phyloP scores from a whole-genome alignment of 2,329 filamentous ascomycete genomes.

The Xylaria sp. region DNA sequence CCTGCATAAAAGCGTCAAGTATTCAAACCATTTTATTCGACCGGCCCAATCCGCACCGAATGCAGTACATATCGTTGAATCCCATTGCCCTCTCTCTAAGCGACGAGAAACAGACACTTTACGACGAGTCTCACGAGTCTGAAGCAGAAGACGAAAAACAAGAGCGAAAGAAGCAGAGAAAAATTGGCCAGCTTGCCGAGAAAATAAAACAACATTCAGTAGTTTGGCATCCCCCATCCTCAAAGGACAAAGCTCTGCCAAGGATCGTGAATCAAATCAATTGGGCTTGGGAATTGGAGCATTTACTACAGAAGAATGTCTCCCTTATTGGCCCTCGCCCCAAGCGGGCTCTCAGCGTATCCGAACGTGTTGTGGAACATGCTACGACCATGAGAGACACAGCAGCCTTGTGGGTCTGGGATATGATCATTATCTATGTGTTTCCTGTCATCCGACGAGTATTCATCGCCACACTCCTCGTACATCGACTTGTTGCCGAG shows the following conservation, averaged over 20 bases:
- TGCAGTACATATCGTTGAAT: slow-evolving; percentile 94
- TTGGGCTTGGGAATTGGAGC: slow-evolving; percentile 89
- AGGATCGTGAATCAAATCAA: slow-evolving; percentile 93
- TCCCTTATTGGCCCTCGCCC: slow-evolving; percentile 80
- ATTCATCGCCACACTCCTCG: slow-evolving; percentile 80
- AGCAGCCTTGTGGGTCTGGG: slow-evolving; percentile 70
- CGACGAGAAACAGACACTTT: slow-evolving; percentile 63
- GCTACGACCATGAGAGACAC: slow-evolving; percentile 85
- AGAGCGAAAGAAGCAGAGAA: slow-evolving; percentile 61
- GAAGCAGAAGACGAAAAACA: slow-evolving; percentile 76
- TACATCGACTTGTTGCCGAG: slow-evolving; percentile 82
- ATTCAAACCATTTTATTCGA: slow-evolving; percentile 91
- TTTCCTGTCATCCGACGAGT: slow-evolving; percentile 75
- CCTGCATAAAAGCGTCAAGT: slow-evolving; percentile 72
- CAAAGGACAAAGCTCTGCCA: slow-evolving; percentile 80
- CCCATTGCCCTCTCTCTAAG: slow-evolving; percentile 87
- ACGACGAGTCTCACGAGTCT: slow-evolving; percentile 52
- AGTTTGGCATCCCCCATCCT: slow-evolving; percentile 73
- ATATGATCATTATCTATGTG: slow-evolving; percentile 73
- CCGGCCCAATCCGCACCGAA: slow-evolving; percentile 79
- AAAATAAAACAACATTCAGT: slow-evolving; percentile 91
- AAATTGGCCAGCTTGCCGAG: slow-evolving; percentile 72
- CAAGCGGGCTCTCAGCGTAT: slow-evolving; percentile 87
- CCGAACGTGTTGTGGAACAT: slow-evolving; percentile 91
- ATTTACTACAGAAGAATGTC: slow-evolving; percentile 86